Conservation (phyloP, 2,329 filamentous ascomycete species). For the Venturiaceae sp. region DNA sequence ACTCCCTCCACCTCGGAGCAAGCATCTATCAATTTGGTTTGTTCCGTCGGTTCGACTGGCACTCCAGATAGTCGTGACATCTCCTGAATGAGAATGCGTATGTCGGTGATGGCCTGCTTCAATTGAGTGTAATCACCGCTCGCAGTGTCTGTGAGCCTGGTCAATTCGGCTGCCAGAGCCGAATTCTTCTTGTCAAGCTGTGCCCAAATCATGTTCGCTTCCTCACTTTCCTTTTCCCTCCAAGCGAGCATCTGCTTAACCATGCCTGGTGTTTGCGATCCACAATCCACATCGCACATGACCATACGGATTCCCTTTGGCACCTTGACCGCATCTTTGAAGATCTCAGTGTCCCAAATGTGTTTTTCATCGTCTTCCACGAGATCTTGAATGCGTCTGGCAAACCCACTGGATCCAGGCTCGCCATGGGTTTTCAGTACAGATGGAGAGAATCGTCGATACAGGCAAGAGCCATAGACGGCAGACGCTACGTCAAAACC, state of each 20-base stretch:
- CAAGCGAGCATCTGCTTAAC: conserved; percentile 84
- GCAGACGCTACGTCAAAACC: conserved; percentile 94
- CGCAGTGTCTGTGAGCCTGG: conserved; percentile 32
- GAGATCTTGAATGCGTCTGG: conserved; percentile 50
- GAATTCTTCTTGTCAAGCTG: conserved; percentile 67
- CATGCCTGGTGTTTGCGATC: conserved; percentile 89
- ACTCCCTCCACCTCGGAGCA: conserved; percentile 65
- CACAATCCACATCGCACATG: conserved; percentile 95
- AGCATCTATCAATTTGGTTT: conserved; percentile 76
- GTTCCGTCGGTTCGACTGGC: conserved; percentile 78
- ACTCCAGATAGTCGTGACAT: conserved; percentile 70
- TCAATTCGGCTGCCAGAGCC: conserved; percentile 55
- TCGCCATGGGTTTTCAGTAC: conserved; percentile 61
- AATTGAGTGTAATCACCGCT: conserved; percentile 41
- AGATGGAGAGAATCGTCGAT: conserved; percentile 81
- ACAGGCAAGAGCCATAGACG: conserved; percentile 83
- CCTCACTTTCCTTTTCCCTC: conserved; percentile 54
- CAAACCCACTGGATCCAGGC: conserved; percentile 57
- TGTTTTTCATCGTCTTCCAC: conserved; percentile 49
- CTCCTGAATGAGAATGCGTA: conserved; percentile 54
- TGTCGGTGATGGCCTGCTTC: conserved; percentile 39
- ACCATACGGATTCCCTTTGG: conserved; percentile 67
- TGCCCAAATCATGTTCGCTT: conserved; percentile 64
- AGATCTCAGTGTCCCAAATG: conserved; percentile 72
- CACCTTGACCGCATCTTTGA: conserved; percentile 58